Evolutionary conservation across 495 filamentous ascomycete genomes (phyloP).

Genomic region (Entonaema liquescens): DNA sequence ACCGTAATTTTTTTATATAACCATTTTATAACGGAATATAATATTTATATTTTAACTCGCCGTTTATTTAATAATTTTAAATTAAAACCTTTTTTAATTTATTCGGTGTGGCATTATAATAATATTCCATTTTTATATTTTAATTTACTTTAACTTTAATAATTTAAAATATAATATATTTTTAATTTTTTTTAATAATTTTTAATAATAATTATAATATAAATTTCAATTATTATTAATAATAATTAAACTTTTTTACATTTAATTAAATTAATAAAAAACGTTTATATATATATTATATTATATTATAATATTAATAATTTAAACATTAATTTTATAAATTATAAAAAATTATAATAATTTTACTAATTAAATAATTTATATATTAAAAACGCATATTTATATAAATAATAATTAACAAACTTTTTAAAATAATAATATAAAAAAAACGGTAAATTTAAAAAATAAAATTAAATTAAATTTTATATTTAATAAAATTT

Average conservation of each 20-base stretch:
- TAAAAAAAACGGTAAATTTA: neutral
- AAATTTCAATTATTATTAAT: neutral
- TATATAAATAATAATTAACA: neutral
- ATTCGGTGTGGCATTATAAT: neutral
- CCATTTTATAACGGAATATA: neutral
- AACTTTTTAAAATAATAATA: neutral
- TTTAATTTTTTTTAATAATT: neutral
- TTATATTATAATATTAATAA: neutral
- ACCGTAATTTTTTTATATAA: neutral
- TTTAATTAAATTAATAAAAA: neutral
- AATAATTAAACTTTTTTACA: neutral
- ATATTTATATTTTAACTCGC: neutral
- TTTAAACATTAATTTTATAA: neutral
- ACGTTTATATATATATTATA: neutral
- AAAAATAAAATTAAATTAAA: neutral
- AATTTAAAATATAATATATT: neutral
- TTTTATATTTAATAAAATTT: neutral
- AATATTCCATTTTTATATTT: neutral
- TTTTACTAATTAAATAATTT: neutral
- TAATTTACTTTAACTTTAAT: neutral
- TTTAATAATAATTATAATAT: neutral
- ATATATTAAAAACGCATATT: neutral
- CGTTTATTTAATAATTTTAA: neutral
- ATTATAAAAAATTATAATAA: neutral
- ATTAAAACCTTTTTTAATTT: neutral